Evolutionary conservation across 495 filamentous ascomycete species (phyloP).

Genomic region (Aspergillus cavernicola): DNA sequence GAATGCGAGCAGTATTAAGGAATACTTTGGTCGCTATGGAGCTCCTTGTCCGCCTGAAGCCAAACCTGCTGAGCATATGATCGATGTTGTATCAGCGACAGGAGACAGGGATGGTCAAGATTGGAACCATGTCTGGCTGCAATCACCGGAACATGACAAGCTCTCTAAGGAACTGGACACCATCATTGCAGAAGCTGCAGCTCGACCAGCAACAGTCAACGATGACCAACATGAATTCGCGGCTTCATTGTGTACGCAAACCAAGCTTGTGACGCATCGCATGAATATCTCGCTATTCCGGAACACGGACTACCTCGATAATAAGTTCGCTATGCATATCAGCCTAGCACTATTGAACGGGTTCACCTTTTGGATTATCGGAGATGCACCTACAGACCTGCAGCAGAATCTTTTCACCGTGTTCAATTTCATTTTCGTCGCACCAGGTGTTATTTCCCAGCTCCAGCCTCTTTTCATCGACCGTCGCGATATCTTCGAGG

Average conservation of each 20-base stretch:
- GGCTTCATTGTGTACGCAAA: slow-evolving; percentile 53
- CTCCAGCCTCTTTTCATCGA: slow-evolving; percentile 54
- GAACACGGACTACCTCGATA: slow-evolving; percentile 60
- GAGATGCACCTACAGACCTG: slow-evolving; percentile 25
- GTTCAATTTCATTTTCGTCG: slow-evolving; percentile 52
- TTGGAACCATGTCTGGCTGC: slow-evolving; percentile 64
- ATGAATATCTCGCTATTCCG: slow-evolving; percentile 59
- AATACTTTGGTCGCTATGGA: slow-evolving; percentile 76
- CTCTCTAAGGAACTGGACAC: slow-evolving; percentile 50
- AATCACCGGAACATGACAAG: slow-evolving; percentile 46
- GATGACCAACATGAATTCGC: slow-evolving; percentile 53
- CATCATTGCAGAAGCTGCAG: slow-evolving; percentile 45
- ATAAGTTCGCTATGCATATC: slow-evolving; percentile 50
- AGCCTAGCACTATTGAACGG: slow-evolving; percentile 41
- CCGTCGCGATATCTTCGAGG: slow-evolving; percentile 49
- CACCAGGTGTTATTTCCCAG: slow-evolving; percentile 47
- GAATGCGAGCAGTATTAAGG: slow-evolving; percentile 48
- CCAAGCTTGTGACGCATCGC: slow-evolving; percentile 52
- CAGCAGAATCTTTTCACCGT: slow-evolving; percentile 43
- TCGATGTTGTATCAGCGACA: slow-evolving; percentile 65
- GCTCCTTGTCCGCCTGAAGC: slow-evolving; percentile 67
- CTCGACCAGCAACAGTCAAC: slow-evolving; percentile 30
- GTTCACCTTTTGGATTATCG: slow-evolving; percentile 44
- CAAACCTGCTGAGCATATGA: slow-evolving; percentile 90
- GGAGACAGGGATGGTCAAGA: slow-evolving; percentile 35